phyloP scores from a whole-genome alignment of 352 stramenopile genomes.

The Aphanomyces astaci region DNA sequence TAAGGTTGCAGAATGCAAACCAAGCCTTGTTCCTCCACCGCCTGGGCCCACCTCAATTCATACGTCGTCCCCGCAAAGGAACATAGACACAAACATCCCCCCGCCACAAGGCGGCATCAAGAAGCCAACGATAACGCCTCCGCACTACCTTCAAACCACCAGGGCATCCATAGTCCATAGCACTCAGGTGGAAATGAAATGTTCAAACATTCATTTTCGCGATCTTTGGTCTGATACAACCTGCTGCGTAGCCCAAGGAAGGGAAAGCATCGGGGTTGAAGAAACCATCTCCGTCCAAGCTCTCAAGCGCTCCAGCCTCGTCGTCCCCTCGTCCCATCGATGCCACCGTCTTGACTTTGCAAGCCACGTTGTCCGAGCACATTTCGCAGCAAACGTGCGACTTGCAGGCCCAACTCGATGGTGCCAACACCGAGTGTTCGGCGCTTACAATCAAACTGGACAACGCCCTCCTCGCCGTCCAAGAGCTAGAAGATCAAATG shows the following conservation, averaged over 20 bases:
- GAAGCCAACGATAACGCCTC: background rate
- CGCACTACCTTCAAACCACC: background rate
- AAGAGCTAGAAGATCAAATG: background rate
- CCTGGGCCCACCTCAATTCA: background rate
- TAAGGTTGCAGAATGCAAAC: background rate
- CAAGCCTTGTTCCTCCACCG: background rate
- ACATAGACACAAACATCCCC: background rate
- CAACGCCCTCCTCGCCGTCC: background rate
- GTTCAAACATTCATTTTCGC: background rate
- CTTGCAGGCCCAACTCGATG: background rate
- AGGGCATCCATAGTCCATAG: background rate
- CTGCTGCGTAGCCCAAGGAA: background rate
- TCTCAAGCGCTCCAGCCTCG: background rate
- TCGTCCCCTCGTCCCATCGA: background rate
- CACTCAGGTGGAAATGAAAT: background rate
- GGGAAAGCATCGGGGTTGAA: background rate
- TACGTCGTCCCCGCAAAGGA: background rate
- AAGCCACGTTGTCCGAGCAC: slow-evolving; percentile 3
- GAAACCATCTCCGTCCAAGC: background rate
- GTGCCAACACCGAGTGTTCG: background rate
- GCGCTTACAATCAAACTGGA: background rate
- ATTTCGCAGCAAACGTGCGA: slow-evolving; percentile 6
- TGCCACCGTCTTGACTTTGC: background rate
- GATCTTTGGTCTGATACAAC: too few species aligned
- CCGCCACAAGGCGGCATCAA: background rate